These are phyloP conservation scores for Abrus pulchellus DNA, from an alignment of 306 rosid genomes.

Conservation along the genomic window DNA sequence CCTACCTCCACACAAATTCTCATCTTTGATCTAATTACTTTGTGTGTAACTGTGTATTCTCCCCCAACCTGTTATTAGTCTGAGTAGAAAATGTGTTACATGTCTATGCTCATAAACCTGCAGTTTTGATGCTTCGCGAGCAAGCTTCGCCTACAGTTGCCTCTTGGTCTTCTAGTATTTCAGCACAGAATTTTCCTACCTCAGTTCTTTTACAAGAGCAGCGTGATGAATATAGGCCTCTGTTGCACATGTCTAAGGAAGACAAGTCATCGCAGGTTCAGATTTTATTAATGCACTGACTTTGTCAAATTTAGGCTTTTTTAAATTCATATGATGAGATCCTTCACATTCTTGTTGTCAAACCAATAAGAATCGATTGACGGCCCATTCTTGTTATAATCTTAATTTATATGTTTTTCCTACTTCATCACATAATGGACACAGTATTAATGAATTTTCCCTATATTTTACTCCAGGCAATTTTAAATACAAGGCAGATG, in stretches of 20 bases:
- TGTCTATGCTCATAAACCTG: constrained; percentile 43
- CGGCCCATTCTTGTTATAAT: constrained; percentile 28
- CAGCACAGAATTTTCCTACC: constrained; percentile 69
- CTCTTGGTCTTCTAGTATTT: constrained; percentile 59
- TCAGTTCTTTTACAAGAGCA: constrained; percentile 86
- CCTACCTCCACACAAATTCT: not conserved
- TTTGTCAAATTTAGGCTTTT: constrained; percentile 25
- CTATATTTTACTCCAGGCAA: constrained; percentile 58
- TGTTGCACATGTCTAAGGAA: constrained; percentile 64
- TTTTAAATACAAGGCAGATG: constrained; percentile 61
- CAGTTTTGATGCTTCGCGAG: constrained; percentile 70
- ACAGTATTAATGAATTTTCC: constrained; percentile 25
- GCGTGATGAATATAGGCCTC: constrained; percentile 73
- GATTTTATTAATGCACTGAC: constrained; percentile 22
- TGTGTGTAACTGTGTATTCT: not conserved
- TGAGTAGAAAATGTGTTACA: constrained; percentile 37
- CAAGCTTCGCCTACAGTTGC: constrained; percentile 63
- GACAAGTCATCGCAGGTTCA: constrained; percentile 76
- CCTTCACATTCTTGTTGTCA: constrained; percentile 13
- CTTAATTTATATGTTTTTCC: not conserved
- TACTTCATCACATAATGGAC: constrained; percentile 20
- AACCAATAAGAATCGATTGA: constrained; percentile 26
- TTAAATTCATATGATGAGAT: constrained; percentile 11
- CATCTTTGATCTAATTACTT: not conserved
- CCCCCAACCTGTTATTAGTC: not conserved